A percentile compares a stretch with the other conserved stretches of the same genome.
Evolutionary conservation across 257 asterid species (phyloP).

Genomic region (Primulina tabacum): DNA sequence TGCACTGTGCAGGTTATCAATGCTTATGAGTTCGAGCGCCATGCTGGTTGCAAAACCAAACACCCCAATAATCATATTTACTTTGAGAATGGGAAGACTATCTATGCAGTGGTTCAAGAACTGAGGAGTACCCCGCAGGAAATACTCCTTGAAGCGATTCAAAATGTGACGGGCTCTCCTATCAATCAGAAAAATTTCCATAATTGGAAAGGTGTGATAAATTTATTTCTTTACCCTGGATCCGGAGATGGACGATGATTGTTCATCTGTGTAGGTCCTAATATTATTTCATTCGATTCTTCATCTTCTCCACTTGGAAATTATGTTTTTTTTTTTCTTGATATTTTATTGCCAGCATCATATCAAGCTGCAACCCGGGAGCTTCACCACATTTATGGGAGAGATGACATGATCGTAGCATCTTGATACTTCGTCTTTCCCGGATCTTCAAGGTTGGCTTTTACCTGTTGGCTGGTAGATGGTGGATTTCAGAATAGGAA

Average conservation of each 20-base stretch:
- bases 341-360: slow-evolving; percentile 24
- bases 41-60: slow-evolving; percentile 41
- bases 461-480: background rate
- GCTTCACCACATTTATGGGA: slow-evolving; percentile 38
- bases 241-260: background rate
- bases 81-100: slow-evolving; percentile 41
- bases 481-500: background rate
- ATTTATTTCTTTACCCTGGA: slow-evolving; percentile 1
- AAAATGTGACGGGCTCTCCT: slow-evolving; percentile 34
- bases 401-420: slow-evolving; percentile 21
- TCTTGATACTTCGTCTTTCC: slow-evolving; percentile 2
- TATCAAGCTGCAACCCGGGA: slow-evolving; percentile 40
- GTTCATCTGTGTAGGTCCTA: background rate
- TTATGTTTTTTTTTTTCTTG: background rate
- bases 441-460: slow-evolving; percentile 1
- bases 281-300: background rate
- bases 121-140: slow-evolving; percentile 35
- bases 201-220: slow-evolving; percentile 34
- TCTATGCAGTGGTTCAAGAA: slow-evolving; percentile 38
- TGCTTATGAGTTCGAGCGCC: slow-evolving; percentile 44
- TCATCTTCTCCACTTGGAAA: slow-evolving; percentile 7
- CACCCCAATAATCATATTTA: slow-evolving; percentile 39
- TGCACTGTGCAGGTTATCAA: slow-evolving; percentile 29
- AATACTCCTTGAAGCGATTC: slow-evolving; percentile 34
- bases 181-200: slow-evolving; percentile 33